phyloP scores from a whole-genome alignment of 179 eudicot genomes.

The Silene vulgaris region DNA sequence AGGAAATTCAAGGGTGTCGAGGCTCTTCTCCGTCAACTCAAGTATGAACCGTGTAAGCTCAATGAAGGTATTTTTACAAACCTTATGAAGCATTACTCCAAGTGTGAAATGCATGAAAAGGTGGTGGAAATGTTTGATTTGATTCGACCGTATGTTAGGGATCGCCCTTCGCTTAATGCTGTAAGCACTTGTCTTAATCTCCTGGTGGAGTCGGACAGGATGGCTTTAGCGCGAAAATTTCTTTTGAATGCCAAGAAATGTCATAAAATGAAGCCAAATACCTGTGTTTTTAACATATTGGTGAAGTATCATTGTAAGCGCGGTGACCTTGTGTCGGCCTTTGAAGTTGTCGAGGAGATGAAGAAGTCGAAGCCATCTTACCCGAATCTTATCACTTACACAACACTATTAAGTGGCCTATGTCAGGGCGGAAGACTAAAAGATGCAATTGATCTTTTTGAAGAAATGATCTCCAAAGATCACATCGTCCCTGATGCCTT shows the following conservation, averaged over 20 bases:
- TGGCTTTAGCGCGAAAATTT: conserved; percentile 53
- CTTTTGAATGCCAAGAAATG: conserved; percentile 44
- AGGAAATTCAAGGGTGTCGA: conserved; percentile 65
- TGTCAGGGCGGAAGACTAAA: conserved; percentile 54
- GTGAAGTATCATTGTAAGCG: conserved; percentile 77
- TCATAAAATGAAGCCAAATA: conserved; percentile 62
- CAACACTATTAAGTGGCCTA: conserved; percentile 71
- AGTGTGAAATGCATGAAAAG: conserved; percentile 48
- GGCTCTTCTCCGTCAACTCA: conserved; percentile 63
- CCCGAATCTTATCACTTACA: conserved; percentile 83
- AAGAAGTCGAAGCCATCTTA: conserved; percentile 46
- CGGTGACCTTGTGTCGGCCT: conserved; percentile 63
- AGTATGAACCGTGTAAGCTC: conserved; percentile 72
- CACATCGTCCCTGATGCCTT: conserved; percentile 74
- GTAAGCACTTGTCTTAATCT: conserved; percentile 86
- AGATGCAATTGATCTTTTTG: conserved; percentile 68
- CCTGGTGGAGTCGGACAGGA: conserved; percentile 58
- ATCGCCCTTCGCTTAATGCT: conserved; percentile 72
- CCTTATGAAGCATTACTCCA: conserved; percentile 82
- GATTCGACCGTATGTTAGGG: conserved; percentile 56
- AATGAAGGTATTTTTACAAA: conserved; percentile 69
- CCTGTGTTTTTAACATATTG: conserved; percentile 82
- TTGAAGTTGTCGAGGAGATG: conserved; percentile 85
- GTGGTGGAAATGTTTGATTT: conserved; percentile 70
- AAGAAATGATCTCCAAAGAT: conserved; percentile 73